phyloP scores from a whole-genome alignment of 352 stramenopile species.

The Globisporangium nodosum region DNA sequence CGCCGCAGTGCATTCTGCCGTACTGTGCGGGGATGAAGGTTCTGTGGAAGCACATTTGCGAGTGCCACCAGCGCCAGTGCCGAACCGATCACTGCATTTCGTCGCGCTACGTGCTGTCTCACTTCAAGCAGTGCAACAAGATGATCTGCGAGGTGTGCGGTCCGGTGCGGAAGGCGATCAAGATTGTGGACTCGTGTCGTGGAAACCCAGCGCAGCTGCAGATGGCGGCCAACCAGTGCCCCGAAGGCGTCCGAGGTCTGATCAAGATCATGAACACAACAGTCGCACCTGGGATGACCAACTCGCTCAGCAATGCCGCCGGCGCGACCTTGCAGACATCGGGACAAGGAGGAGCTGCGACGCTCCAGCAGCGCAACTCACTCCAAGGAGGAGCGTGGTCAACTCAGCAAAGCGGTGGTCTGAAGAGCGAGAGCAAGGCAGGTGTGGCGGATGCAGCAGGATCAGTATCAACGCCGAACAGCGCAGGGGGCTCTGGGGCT shows the following conservation, averaged over 20 bases:
- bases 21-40: conserved; percentile 88
- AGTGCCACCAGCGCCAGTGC: conserved; percentile 85
- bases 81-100: conserved; percentile 86
- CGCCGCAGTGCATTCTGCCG: conserved; percentile 61
- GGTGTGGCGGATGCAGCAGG: not conserved
- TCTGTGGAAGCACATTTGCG: conserved; percentile 89
- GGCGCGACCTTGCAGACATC: conserved; percentile 2
- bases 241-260: conserved; percentile 67
- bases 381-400: conserved; percentile 7
- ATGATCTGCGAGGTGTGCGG: conserved; percentile 89
- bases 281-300: conserved; percentile 13
- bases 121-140: conserved; percentile 91
- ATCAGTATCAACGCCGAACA: conserved; percentile 1
- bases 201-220: conserved; percentile 71
- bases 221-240: conserved; percentile 55
- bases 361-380: conserved; percentile 11
- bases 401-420: conserved; percentile 3
- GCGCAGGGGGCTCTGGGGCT: not conserved
- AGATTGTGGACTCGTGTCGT: conserved; percentile 82
- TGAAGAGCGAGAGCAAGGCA: conserved; percentile 15
- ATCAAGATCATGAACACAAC: conserved; percentile 90
- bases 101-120: conserved; percentile 82
- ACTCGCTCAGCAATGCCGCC: conserved; percentile 21
- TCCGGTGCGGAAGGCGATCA: conserved; percentile 82
- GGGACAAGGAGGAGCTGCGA: conserved; percentile 6